These are phyloP conservation scores for Aureobasidium sp. DNA, from an alignment of 2,329 filamentous ascomycete species.

Conservation along the genomic window DNA sequence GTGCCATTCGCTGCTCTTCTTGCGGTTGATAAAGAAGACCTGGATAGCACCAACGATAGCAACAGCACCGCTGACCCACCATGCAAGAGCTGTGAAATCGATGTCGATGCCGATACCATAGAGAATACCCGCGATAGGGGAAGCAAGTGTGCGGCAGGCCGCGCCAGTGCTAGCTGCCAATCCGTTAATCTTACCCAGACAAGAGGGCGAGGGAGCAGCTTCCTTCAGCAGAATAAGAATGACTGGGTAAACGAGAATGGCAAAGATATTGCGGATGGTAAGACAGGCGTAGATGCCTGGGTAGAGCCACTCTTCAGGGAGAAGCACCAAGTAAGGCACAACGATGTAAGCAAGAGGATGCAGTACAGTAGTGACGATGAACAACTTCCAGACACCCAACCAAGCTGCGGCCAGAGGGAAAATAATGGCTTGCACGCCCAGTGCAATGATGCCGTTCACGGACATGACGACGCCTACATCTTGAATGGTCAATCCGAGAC, in stretches of 20 bases:
- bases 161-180: constrained; percentile 65
- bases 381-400: constrained; percentile 59
- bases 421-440: constrained; percentile 64
- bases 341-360: constrained; percentile 62
- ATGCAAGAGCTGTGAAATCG: constrained; percentile 52
- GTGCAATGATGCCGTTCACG: constrained; percentile 61
- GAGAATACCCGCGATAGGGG: constrained; percentile 58
- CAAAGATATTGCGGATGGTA: constrained; percentile 56
- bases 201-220: constrained; percentile 53
- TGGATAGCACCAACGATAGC: constrained; percentile 49
- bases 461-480: constrained; percentile 62
- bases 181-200: constrained; percentile 64
- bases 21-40: constrained; percentile 46
- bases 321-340: constrained; percentile 56
- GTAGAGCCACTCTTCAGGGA: constrained; percentile 47
- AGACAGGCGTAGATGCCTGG: constrained; percentile 58
- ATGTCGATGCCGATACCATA: constrained; percentile 54
- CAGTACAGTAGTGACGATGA: constrained; percentile 55
- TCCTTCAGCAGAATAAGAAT: constrained; percentile 66
- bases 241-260: constrained; percentile 60
- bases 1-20: constrained; percentile 32
- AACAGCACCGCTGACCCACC: constrained; percentile 51
- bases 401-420: constrained; percentile 57
- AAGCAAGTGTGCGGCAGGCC: constrained; percentile 59
- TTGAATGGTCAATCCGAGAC: constrained; percentile 57